Evolutionary conservation across 2,329 filamentous ascomycete genomes (phyloP).

Genomic region (Fusarium decemcellulare): DNA sequence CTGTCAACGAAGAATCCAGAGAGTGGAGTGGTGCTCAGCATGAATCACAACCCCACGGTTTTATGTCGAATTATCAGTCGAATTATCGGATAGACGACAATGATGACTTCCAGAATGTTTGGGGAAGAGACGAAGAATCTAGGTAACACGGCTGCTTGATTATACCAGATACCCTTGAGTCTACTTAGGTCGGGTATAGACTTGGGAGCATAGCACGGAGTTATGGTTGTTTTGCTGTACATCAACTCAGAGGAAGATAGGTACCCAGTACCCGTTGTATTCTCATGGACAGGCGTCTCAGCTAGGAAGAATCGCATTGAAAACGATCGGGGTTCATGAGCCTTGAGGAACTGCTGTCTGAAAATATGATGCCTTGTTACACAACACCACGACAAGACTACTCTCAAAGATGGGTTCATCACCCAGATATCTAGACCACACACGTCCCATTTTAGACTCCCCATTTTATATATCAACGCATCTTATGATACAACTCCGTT

Average conservation of each 20-base stretch:
- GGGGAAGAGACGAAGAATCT: conserved; percentile 51
- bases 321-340: neutral
- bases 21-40: conserved; percentile 17
- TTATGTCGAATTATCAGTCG: conserved; percentile 44
- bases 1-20: conserved; percentile 37
- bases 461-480: conserved; percentile 6
- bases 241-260: neutral
- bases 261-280: conserved; percentile 14
- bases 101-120: conserved; percentile 64
- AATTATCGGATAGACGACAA: conserved; percentile 53
- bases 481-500: conserved; percentile 8
- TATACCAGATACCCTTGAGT: conserved; percentile 35
- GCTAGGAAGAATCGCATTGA: neutral
- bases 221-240: conserved; percentile 41
- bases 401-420: neutral
- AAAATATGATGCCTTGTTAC: neutral
- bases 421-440: neutral
- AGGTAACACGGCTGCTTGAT: conserved; percentile 32
- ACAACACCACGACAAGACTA: neutral
- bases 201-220: conserved; percentile 46
- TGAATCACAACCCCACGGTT: conserved; percentile 27
- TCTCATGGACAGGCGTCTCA: neutral
- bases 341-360: neutral
- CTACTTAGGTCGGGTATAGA: conserved; percentile 16
- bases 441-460: conserved; percentile 10